Evolutionary conservation across 768 basidiomycete genomes (phyloP).

Genomic region (Leccinum subtestaceum): DNA sequence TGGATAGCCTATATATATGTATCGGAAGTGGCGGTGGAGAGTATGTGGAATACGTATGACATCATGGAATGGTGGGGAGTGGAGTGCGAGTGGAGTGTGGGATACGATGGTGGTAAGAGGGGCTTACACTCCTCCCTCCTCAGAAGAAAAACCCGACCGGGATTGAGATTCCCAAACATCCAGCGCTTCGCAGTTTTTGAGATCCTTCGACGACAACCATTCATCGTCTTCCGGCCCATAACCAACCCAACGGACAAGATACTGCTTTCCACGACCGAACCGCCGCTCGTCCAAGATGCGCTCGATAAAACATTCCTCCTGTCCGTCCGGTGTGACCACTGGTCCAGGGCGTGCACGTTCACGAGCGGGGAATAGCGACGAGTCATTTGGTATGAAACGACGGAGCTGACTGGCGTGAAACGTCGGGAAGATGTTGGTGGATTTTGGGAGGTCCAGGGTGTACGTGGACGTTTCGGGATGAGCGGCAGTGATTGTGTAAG

Average conservation of each 20-base stretch:
- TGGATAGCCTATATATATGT: no score
- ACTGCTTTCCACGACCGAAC: slow-evolving; percentile 13
- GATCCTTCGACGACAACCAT: neutral
- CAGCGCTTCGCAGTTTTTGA: slow-evolving; percentile 5
- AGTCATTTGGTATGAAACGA: slow-evolving; percentile 35
- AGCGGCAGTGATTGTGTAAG: slow-evolving; percentile 19
- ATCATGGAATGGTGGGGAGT: no score
- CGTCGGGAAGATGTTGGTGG: slow-evolving; percentile 15
- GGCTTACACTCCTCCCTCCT: neutral
- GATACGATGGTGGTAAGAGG: no score
- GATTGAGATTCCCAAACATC: neutral
- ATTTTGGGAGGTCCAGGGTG: slow-evolving; percentile 25
- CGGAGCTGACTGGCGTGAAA: slow-evolving; percentile 37
- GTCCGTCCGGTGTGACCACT: neutral
- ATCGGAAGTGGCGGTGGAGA: no score
- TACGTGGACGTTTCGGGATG: slow-evolving; percentile 20
- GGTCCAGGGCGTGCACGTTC: neutral
- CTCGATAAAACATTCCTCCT: neutral
- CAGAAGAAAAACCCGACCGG: neutral
- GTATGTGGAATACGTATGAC: no score
- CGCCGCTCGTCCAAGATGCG: slow-evolving; percentile 4
- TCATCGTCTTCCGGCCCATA: slow-evolving; percentile 7
- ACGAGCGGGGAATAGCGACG: slow-evolving; percentile 35
- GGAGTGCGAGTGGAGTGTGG: no score
- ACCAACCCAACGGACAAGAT: slow-evolving; percentile 21